Conservation (phyloP, 2,329 filamentous ascomycete species). For the Alternaria solani region DNA sequence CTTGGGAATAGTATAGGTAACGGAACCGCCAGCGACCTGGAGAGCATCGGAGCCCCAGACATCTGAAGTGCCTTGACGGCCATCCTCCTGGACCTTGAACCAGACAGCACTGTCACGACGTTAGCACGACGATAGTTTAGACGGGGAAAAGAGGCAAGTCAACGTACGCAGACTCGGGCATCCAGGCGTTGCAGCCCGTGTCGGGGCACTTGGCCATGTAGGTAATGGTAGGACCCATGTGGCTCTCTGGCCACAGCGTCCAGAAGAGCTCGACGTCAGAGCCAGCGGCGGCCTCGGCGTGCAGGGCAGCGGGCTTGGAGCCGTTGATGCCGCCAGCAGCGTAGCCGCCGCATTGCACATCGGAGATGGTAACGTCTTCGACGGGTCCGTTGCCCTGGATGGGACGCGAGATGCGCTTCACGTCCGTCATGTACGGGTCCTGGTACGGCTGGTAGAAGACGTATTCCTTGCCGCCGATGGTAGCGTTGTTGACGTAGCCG, state of each 20-base stretch:
- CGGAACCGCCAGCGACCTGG: slow-evolving; percentile 55
- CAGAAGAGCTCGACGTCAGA: slow-evolving; percentile 63
- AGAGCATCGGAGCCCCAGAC: slow-evolving; percentile 58
- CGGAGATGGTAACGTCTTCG: slow-evolving; percentile 60
- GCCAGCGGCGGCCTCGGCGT: slow-evolving; percentile 63
- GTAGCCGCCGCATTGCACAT: slow-evolving; percentile 66
- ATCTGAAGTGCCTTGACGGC: slow-evolving; percentile 60
- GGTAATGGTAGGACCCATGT: slow-evolving; percentile 64
- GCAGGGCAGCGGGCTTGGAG: slow-evolving; percentile 62
- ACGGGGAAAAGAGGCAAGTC: not conserved
- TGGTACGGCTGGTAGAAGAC: slow-evolving; percentile 48
- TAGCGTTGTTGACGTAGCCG: slow-evolving; percentile 49
- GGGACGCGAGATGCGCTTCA: slow-evolving; percentile 63
- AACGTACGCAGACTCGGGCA: slow-evolving; percentile 54
- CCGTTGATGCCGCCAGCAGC: slow-evolving; percentile 59
- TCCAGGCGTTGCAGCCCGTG: slow-evolving; percentile 59
- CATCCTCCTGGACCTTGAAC: slow-evolving; percentile 64
- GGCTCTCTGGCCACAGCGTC: slow-evolving; percentile 61
- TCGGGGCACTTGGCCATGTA: slow-evolving; percentile 68
- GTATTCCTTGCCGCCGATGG: slow-evolving; percentile 43
- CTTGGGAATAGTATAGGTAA: slow-evolving; percentile 63
- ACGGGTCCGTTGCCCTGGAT: slow-evolving; percentile 68
- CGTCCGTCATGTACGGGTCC: slow-evolving; percentile 45
- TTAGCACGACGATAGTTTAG: slow-evolving; percentile 14
- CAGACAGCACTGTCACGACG: slow-evolving; percentile 55